Evolutionary conservation across 352 stramenopile genomes (phyloP), one percentile per base, ranked within the genome.

Genomic region (Globisporangium recalcitrans): DNA sequence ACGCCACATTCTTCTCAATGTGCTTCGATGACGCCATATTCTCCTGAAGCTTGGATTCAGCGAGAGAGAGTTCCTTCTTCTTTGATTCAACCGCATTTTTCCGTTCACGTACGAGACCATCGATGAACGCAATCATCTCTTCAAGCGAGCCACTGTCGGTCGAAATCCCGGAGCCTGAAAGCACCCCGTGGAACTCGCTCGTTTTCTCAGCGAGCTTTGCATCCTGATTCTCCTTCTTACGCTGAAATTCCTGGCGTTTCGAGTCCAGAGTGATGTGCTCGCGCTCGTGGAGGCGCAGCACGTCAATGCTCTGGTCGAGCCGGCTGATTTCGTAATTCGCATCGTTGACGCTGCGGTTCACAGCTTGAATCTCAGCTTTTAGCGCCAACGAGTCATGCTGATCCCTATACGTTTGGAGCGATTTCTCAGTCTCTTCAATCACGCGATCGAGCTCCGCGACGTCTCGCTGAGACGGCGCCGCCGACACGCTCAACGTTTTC

Each of bases 241-340:
- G 74, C 6, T 60, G 73, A 36, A 77, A 65, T 13, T 81, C 75
- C 31, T 67, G 67, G 6, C 70, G 72, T 42, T 74, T 86, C 13
- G 81, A 44, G n/a, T 92, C 71, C 21, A 93, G 34, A 24, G 68
- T 44, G 3, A 82, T 64, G 26, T 87, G 65, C 16, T 89, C 71
- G n/a, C 54, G 38, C 42, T 88, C 79, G 38, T 83, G 73, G 1
- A 55, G 19, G 14, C 80, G 77, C 21, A 95, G 59, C n/a, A 82
- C 53, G 4, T 67, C 69, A n/a, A 96, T 64, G 52, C 89, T 72
- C 22, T 74, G 52, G 13, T 82, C 68, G 29, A 96, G 65, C 27
- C 71, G 44, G 0, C 66, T 68, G 31, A 85, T 69, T 22, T 82
- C 72, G 51, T 65, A 78, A 22, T 71, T 84, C 3, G 71, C 65